A percentile compares a stretch with the other conserved stretches of the same genome.
Evolutionary conservation across 2,329 filamentous ascomycete genomes (phyloP).

Genomic region (Fonsecaea multimorphosa): DNA sequence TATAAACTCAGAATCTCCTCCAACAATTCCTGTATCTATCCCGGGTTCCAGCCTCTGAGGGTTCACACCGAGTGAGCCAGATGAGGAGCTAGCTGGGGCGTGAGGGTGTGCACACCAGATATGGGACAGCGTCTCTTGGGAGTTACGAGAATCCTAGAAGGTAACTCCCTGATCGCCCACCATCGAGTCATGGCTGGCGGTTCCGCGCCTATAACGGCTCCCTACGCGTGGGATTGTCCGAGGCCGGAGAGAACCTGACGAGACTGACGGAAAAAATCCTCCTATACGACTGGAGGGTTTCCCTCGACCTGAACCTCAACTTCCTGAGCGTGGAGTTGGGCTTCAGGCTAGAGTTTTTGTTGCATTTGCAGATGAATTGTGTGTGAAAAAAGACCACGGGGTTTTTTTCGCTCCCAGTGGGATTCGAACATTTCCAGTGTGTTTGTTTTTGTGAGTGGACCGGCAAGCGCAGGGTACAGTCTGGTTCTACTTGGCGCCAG

Average conservation of each 20-base stretch:
- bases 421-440: background rate
- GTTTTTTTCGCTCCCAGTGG: background rate
- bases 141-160: background rate
- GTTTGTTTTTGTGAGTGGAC: background rate
- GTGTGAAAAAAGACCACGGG: background rate
- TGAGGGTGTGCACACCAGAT: background rate
- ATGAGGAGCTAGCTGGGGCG: background rate
- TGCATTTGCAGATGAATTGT: background rate
- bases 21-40: background rate
- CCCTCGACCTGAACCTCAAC: conserved; percentile 4
- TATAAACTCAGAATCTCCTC: background rate
- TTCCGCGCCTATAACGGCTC: background rate
- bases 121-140: conserved; percentile 1
- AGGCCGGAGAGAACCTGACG: conserved; percentile 3
- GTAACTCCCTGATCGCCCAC: conserved; percentile 6
- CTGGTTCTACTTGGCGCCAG: background rate
- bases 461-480: background rate
- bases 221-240: background rate
- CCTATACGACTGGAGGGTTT: background rate
- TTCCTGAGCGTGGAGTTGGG: background rate
- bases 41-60: background rate
- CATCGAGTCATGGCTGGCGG: background rate
- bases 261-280: background rate
- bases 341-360: conserved; percentile 6
- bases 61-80: background rate